A percentile compares a stretch with the other conserved stretches of the same genome.
Conservation (phyloP, 2,329 filamentous ascomycete species). For the Elsinoe ampelina region DNA sequence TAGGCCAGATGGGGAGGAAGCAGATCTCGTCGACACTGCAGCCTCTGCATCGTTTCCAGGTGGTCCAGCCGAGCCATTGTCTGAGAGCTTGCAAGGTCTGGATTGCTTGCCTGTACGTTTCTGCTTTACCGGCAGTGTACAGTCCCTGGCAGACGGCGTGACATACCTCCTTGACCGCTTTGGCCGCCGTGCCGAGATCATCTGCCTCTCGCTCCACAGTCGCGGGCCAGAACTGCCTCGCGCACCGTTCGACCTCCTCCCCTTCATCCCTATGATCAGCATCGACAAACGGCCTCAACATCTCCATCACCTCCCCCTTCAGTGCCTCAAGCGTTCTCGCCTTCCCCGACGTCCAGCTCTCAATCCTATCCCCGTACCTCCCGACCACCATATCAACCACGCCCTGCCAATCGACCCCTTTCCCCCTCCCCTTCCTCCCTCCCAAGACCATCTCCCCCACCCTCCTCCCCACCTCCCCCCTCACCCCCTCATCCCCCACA, state of each 20-base stretch:
- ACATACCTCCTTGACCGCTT: constrained; percentile 25
- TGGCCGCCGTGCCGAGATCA: constrained; percentile 20
- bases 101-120: constrained; percentile 22
- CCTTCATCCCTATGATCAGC: constrained; percentile 27
- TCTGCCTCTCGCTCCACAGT: constrained; percentile 16
- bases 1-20: constrained; percentile 56
- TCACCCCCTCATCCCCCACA: constrained; percentile 25
- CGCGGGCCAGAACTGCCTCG: constrained; percentile 33
- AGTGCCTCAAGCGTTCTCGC: constrained; percentile 20
- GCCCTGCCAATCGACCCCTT: constrained; percentile 53
- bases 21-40: constrained; percentile 49
- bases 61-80: constrained; percentile 48
- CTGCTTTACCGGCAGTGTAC: constrained; percentile 18
- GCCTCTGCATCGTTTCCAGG: constrained; percentile 48
- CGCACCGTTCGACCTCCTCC: constrained; percentile 40
- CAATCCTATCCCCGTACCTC: constrained; percentile 51
- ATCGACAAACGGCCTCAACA: constrained; percentile 33
- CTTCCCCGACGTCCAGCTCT: constrained; percentile 24
- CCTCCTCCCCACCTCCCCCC: constrained; percentile 34
- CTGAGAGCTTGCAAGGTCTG: constrained; percentile 35
- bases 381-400: constrained; percentile 56
- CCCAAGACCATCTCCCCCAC: constrained; percentile 34
- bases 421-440: background rate
- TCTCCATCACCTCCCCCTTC: constrained; percentile 21
- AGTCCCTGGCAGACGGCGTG: constrained; percentile 29